Conservation (phyloP, 2,329 filamentous ascomycete species). For the Cadophora sp. region DNA sequence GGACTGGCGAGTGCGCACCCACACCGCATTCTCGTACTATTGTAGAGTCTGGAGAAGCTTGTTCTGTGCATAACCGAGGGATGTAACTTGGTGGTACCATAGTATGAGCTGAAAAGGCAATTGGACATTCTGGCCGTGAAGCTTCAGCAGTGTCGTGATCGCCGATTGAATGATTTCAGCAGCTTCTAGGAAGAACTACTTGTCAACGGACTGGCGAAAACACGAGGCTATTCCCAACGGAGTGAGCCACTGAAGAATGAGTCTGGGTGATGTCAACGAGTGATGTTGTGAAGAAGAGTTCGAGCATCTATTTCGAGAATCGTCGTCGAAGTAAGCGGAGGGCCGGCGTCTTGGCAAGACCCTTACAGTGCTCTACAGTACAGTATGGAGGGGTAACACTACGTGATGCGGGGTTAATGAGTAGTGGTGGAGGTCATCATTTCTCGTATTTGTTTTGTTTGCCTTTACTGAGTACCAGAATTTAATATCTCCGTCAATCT, state of each 20-base stretch:
- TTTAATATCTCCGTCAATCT: neutral
- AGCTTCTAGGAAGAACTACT: neutral
- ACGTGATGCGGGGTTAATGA: slow-evolving; percentile 20
- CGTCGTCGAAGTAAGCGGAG: neutral
- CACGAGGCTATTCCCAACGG: neutral
- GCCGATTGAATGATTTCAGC: neutral
- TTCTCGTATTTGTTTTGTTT: slow-evolving; percentile 17
- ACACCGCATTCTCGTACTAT: neutral
- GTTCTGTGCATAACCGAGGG: slow-evolving; percentile 12
- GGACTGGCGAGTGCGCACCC: neutral
- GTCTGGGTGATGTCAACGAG: neutral
- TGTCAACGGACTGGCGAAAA: neutral
- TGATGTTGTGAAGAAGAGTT: neutral
- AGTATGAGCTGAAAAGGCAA: slow-evolving; percentile 1
- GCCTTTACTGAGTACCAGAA: neutral
- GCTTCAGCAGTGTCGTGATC: neutral
- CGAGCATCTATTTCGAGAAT: slow-evolving; percentile 8
- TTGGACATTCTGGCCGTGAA: slow-evolving; percentile 5
- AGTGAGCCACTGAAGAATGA: neutral
- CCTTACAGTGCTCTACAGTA: neutral
- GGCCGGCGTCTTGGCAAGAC: slow-evolving; percentile 7
- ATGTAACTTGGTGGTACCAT: slow-evolving; percentile 7
- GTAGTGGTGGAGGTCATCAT: neutral
- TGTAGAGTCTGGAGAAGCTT: slow-evolving; percentile 4
- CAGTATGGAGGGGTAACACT: slow-evolving; percentile 8